These are phyloP conservation scores for Gloeophyllum trabeum DNA, from an alignment of 768 basidiomycete genomes.

Conservation along the genomic window DNA sequence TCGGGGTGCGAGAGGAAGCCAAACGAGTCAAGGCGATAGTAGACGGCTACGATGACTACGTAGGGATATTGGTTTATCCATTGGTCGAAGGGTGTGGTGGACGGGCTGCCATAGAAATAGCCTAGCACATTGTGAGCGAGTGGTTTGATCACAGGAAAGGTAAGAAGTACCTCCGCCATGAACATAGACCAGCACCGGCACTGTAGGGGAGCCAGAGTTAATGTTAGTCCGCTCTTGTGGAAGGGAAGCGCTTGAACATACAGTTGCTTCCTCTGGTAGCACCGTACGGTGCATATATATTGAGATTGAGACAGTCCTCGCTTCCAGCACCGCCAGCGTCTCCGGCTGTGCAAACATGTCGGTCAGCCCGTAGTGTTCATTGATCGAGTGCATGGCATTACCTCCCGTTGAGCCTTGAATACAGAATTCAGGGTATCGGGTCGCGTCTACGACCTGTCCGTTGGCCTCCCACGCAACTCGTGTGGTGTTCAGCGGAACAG, in stretches of 20 bases:
- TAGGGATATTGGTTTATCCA: constrained; percentile 56
- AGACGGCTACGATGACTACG: constrained; percentile 53
- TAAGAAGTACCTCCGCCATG: constrained; percentile 23
- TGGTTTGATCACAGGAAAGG: background rate
- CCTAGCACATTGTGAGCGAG: constrained; percentile 23
- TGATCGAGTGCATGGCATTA: constrained; percentile 10
- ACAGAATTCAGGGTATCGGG: constrained; percentile 44
- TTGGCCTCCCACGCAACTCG: constrained; percentile 19
- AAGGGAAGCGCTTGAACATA: background rate
- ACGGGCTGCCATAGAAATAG: constrained; percentile 49
- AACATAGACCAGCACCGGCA: constrained; percentile 29
- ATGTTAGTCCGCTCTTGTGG: too few relatives aligned
- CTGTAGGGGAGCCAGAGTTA: too few relatives aligned
- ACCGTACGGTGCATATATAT: constrained; percentile 45
- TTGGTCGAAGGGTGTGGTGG: constrained; percentile 54
- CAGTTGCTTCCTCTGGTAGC: constrained; percentile 30
- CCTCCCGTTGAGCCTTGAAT: constrained; percentile 43
- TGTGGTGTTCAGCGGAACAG: constrained; percentile 18
- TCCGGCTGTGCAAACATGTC: background rate
- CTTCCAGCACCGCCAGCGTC: constrained; percentile 25
- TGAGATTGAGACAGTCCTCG: constrained; percentile 60
- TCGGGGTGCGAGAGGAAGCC: constrained; percentile 50
- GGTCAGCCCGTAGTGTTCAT: background rate
- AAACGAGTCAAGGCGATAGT: constrained; percentile 52
- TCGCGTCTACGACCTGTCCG: constrained; percentile 36